Conservation (phyloP, 225 moss, liverwort and hornwort genomes). For the Pseudoscleropodium purum region DNA sequence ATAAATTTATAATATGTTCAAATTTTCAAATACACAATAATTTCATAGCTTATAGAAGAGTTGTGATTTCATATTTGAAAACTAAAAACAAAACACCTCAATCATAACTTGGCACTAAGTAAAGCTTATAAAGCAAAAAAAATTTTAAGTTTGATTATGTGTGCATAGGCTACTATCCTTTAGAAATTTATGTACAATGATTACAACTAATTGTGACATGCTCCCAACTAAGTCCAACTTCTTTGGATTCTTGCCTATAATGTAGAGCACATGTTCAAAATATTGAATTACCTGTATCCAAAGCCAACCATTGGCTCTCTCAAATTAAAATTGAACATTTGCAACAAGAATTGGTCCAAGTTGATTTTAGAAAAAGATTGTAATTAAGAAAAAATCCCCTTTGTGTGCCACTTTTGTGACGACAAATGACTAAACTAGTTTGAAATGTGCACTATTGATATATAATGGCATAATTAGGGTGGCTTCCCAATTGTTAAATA, state of each 20-base stretch:
- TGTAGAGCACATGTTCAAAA: background rate
- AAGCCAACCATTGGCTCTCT: rapidly evolving
- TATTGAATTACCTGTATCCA: background rate
- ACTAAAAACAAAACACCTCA: background rate
- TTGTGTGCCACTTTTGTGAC: background rate
- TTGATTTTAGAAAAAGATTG: background rate
- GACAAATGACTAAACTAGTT: no score
- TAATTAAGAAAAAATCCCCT: rapidly evolving
- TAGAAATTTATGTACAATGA: background rate
- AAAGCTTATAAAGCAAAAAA: background rate
- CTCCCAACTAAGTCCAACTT: background rate
- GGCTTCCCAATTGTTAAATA: rapidly evolving
- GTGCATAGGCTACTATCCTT: rapidly evolving
- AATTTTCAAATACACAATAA: background rate
- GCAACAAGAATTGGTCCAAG: rapidly evolving
- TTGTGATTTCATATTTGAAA: background rate
- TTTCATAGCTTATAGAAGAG: no score
- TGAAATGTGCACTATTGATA: background rate
- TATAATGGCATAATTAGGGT: rapidly evolving
- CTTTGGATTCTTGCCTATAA: rapidly evolving
- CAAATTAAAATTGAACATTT: background rate
- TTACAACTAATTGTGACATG: background rate
- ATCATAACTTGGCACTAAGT: background rate
- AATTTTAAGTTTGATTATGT: background rate
- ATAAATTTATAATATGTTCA: background rate